Evolutionary conservation across 208 protist genomes (phyloP).

Genomic region (Herpetomonas samuelpessoai): DNA sequence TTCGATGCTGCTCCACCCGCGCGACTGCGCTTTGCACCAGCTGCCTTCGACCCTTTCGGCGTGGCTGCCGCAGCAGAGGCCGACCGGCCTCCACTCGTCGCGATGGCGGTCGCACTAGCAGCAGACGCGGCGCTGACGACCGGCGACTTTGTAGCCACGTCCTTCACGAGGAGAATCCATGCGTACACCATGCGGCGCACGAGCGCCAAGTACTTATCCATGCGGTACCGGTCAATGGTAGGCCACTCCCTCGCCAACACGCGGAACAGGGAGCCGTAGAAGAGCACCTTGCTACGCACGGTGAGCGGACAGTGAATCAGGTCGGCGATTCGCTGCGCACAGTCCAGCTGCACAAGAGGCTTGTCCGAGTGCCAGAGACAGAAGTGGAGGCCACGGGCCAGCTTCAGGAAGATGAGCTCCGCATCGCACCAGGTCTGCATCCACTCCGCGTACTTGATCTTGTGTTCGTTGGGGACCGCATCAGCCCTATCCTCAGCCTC

Average conservation of each 20-base stretch:
- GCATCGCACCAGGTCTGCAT: slow-evolving; percentile 72
- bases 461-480: slow-evolving; percentile 19
- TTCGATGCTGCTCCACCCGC: slow-evolving; percentile 1
- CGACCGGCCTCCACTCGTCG: slow-evolving; percentile 5
- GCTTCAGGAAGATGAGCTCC: slow-evolving; percentile 83
- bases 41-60: slow-evolving; percentile 13
- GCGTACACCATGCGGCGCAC: slow-evolving; percentile 73
- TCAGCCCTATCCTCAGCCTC: slow-evolving; percentile 13
- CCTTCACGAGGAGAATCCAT: slow-evolving; percentile 43
- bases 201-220: slow-evolving; percentile 90
- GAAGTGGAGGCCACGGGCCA: slow-evolving; percentile 82
- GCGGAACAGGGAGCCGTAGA: slow-evolving; percentile 68
- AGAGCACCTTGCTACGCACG: slow-evolving; percentile 48
- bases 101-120: slow-evolving; percentile 7
- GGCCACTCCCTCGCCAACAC: slow-evolving; percentile 87
- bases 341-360: slow-evolving; percentile 85
- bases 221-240: slow-evolving; percentile 85
- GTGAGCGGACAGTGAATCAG: slow-evolving; percentile 54
- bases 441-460: slow-evolving; percentile 50
- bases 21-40: slow-evolving; percentile 8
- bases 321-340: slow-evolving; percentile 67
- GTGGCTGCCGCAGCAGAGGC: slow-evolving; percentile 13
- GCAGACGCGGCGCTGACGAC: neutral
- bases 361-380: slow-evolving; percentile 93
- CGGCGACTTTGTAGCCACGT: slow-evolving; percentile 27